Evolutionary conservation across 345 rosid species (phyloP).

Genomic region (Melastoma malabathricum): DNA sequence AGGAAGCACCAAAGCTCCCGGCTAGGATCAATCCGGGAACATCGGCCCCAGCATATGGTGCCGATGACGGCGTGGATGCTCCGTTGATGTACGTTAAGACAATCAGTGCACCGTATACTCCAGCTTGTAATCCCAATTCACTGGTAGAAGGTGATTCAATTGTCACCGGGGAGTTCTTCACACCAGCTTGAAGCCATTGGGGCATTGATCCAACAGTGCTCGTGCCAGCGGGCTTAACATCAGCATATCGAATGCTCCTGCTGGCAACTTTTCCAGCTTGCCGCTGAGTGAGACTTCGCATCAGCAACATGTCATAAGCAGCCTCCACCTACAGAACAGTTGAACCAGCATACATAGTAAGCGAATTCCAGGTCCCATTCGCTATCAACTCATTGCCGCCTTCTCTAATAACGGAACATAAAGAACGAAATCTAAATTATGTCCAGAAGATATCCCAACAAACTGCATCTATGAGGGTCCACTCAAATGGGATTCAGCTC

Average conservation of each 20-base stretch:
- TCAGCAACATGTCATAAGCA: conserved; percentile 94
- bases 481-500: no score
- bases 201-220: conserved; percentile 44
- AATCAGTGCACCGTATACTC: conserved; percentile 87
- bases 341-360: not conserved
- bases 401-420: no score
- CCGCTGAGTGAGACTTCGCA: conserved; percentile 86
- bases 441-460: no score
- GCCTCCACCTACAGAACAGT: conserved; percentile 58
- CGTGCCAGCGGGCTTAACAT: conserved; percentile 54
- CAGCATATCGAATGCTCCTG: conserved; percentile 74
- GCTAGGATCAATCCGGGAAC: conserved; percentile 77
- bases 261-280: conserved; percentile 72
- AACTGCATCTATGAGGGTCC: no score
- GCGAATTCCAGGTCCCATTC: not conserved
- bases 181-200: conserved; percentile 52
- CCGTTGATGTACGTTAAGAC: conserved; percentile 72
- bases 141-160: conserved; percentile 61
- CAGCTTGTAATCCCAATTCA: conserved; percentile 70
- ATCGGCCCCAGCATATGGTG: conserved; percentile 59
- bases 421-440: no score
- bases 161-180: conserved; percentile 49
- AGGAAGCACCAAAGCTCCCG: conserved; percentile 76
- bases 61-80: conserved; percentile 28
- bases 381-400: no score